Conservation (phyloP, 2,329 filamentous ascomycete species). For the Penicillium sp. region DNA sequence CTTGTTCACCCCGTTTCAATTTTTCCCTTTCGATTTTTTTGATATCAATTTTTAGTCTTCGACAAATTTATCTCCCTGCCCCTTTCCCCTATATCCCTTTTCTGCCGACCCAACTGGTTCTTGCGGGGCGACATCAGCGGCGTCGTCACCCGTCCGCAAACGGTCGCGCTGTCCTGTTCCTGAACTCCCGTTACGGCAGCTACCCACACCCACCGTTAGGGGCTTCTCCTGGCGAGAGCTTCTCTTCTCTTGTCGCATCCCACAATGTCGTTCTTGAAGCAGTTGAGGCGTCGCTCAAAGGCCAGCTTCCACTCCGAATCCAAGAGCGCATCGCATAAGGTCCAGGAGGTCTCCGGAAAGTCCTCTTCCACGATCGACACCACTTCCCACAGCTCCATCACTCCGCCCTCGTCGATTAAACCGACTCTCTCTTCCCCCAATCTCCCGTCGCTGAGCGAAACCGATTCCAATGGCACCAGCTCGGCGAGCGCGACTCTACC, state of each 20-base stretch:
- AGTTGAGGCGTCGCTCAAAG: slow-evolving; percentile 72
- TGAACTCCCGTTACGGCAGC: slow-evolving; percentile 12
- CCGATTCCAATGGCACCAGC: slow-evolving; percentile 53
- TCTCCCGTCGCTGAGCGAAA: slow-evolving; percentile 50
- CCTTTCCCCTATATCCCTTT: slow-evolving; percentile 4
- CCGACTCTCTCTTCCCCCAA: slow-evolving; percentile 66
- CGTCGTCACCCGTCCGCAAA: slow-evolving; percentile 34
- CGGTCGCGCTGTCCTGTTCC: slow-evolving; percentile 30
- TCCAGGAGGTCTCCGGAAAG: slow-evolving; percentile 62
- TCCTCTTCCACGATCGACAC: slow-evolving; percentile 63
- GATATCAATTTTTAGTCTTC: slow-evolving; percentile 5
- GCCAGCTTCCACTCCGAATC: slow-evolving; percentile 65
- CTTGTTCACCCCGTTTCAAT: neutral
- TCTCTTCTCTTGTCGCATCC: slow-evolving; percentile 8
- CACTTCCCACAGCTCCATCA: slow-evolving; percentile 61
- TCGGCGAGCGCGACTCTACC: slow-evolving; percentile 33
- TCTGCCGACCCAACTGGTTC: slow-evolving; percentile 2
- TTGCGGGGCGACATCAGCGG: slow-evolving; percentile 16
- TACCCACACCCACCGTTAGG: slow-evolving; percentile 2
- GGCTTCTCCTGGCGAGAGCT: slow-evolving; percentile 13
- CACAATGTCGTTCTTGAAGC: slow-evolving; percentile 65
- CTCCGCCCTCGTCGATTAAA: slow-evolving; percentile 70
- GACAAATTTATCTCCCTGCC: neutral
- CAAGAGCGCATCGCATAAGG: slow-evolving; percentile 42
- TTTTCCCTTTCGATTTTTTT: neutral